Conservation (phyloP, 2,329 filamentous ascomycete species). For the Venturiaceae sp. region DNA sequence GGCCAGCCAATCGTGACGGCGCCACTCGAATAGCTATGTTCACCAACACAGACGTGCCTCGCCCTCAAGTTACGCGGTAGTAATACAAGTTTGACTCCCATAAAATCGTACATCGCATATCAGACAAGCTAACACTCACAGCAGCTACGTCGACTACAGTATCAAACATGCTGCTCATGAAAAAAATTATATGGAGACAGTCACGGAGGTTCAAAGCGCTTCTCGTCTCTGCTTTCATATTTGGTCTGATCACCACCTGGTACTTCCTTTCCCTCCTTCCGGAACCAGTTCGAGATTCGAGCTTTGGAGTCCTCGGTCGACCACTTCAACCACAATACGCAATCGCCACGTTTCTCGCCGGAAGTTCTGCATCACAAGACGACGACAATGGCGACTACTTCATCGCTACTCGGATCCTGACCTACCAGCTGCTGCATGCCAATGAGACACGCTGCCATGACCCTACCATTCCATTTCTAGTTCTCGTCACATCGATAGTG, state of each 20-base stretch:
- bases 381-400: slow-evolving; percentile 7
- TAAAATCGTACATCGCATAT: not conserved
- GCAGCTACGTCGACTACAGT: not conserved
- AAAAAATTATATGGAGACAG: not conserved
- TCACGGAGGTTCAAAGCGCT: not conserved
- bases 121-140: not conserved
- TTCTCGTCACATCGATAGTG: slow-evolving; percentile 6
- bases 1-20: too few relatives aligned
- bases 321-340: not conserved
- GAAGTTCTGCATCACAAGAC: not conserved
- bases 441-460: not conserved
- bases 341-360: not conserved
- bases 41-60: too few relatives aligned
- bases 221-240: not conserved
- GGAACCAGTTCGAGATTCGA: not conserved
- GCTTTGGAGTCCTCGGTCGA: not conserved
- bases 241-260: not conserved
- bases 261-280: not conserved
- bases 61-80: not conserved
- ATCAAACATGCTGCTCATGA: not conserved
- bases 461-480: slow-evolving; percentile 5
- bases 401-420: slow-evolving; percentile 8
- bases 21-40: too few relatives aligned
- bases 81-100: not conserved
- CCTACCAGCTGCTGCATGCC: slow-evolving; percentile 7